A percentile compares a stretch with the other conserved stretches of the same genome.
Conservation (phyloP, 768 basidiomycete species). For the Porpolomopsis calyptriformis region DNA sequence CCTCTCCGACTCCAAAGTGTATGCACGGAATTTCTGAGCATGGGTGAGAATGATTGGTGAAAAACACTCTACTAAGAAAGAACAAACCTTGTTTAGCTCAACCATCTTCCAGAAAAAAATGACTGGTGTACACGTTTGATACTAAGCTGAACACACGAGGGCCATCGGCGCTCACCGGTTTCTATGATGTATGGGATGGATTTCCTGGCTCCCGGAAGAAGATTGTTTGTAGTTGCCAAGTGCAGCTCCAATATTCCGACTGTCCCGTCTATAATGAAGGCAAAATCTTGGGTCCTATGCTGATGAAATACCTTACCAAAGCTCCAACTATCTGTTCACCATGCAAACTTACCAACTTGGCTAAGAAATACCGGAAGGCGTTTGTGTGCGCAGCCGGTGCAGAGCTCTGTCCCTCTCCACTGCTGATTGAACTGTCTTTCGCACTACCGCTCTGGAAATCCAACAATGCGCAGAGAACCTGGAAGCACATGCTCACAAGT, state of each 20-base stretch:
- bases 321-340: conserved; percentile 4
- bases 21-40: conserved; percentile 75
- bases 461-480: conserved; percentile 64
- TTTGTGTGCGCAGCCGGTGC: conserved; percentile 63
- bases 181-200: conserved; percentile 77
- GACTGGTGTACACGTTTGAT: conserved; percentile 31
- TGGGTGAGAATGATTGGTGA: background rate
- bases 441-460: conserved; percentile 76
- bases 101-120: conserved; percentile 85
- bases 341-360: conserved; percentile 59
- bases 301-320: conserved; percentile 22
- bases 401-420: conserved; percentile 32
- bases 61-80: background rate
- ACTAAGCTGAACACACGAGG: background rate
- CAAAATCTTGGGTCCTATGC: conserved; percentile 87
- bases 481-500: conserved; percentile 65
- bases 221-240: conserved; percentile 57
- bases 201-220: conserved; percentile 79
- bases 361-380: conserved; percentile 84
- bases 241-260: conserved; percentile 62
- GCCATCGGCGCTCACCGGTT: conserved; percentile 44
- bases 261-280: conserved; percentile 72
- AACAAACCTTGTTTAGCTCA: conserved; percentile 78
- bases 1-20: conserved; percentile 71
- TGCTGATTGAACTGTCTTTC: conserved; percentile 36